Base-by-base conservation (phyloP, 495 filamentous ascomycete species). In the Aspergillus mulundensis region DNA sequence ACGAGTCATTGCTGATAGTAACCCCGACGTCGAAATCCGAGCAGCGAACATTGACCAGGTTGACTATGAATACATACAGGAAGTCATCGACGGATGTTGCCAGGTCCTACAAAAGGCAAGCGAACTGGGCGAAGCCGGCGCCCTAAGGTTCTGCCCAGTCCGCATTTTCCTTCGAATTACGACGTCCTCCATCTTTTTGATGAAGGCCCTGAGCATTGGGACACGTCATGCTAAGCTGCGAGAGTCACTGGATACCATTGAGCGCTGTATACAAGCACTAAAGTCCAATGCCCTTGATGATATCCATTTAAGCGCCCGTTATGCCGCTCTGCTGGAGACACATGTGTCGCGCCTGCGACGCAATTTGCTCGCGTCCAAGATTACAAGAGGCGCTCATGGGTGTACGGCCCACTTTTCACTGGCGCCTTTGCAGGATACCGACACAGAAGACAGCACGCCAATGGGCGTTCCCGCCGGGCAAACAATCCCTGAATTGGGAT, bases 11-110 rank as follows among this genome's bases (percentile, higher is more conserved):
- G 70, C 73, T 42, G 73, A 79, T 53, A 66, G 62, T 14, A 68
- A 71, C 34, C 78, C 63, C 1, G 70, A 70, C 45, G 59, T 69
- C 8, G 74, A 75, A 36, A 60, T 73, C 20, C 68, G 70, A 14
- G 66, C 67, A 7, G 74, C 74, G 58, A 79, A 77, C 45, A 75
- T 84, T 61, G 81, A 84, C 52, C 60, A 69, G 32, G 76, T 66
- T 32, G 79, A 82, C 50, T 80, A 80, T 60, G 76, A 79, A 61
- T 81, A 79, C 57, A 82, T 82, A 21, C 73, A 79, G 64, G 79
- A 82, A 59, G 79, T 82, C 1, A 78, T 80, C 24, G 77, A 82
- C 25, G 77, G 77, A 1, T 79, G 78, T 56, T 73, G 77, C 43
- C 68, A 78, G 47, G 81, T 82, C 48, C 60, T 82, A 5, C 67